Evolutionary conservation across 768 basidiomycete species (phyloP), one percentile per base, ranked within the genome.

Genomic region (Trametes sanguinea): DNA sequence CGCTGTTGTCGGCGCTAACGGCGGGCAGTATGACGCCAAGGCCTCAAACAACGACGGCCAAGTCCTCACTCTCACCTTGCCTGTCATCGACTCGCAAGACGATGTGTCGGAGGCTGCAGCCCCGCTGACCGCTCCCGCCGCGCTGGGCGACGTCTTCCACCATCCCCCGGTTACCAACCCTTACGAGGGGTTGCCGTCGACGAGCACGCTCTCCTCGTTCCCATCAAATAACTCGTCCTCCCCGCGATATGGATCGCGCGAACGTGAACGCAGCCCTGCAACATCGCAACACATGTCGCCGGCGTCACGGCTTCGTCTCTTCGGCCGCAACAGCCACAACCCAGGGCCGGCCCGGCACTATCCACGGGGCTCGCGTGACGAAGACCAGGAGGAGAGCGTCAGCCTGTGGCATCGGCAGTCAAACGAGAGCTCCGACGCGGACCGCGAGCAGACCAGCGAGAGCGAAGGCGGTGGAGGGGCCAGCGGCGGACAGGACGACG

Each of bases 301-400:
- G 17, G 51, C 65, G 35, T 52, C 58, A 43, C 60, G 56, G 40
- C 53, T 43, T 16, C 64, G 63, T 9, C 69, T 65, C 30, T 39
- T 56, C 22, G 62, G 63, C 22, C 68, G 57, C 50, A 32, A 59
- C 33, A 59, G 42, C 32, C 57, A 59, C 60, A 39, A 61, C 56
- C 39, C 48, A 45, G 44, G 61, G 60, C 51, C 61, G 46, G 14
- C 66, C 42, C 60, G 66, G 35, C 46, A 68, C 35, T 74, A 74
- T 46, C 73, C 73, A 4, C 60, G 62, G 13, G 68, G 69, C 30
- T 57, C 64, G 39, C 54, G 57, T 4, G 65, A 65, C 5, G 70
- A 69, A 35, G 72, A 74, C 57, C 62, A 53, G 40, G 71, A 71
- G 57, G 71, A 74, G 66, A 74, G 70, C 57, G 62, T 62, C 56